Evolutionary conservation across 1,139 yeast genomes (phyloP), one percentile per base, ranked within the genome.

Genomic region (Geotrichum aggregatum): DNA sequence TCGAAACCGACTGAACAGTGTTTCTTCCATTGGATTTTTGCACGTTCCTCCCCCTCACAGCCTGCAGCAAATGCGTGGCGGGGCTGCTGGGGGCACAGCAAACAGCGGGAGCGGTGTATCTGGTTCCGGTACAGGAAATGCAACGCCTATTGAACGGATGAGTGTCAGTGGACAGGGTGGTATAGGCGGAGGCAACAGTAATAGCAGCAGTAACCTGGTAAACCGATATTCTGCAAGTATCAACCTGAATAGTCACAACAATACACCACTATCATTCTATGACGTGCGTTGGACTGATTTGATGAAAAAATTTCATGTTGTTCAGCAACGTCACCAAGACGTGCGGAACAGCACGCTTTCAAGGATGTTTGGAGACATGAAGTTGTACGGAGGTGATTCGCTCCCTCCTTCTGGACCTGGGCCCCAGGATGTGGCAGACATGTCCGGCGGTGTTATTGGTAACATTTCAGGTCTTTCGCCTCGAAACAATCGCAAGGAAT

Each of bases 1-100:
- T 58, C 84, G 84, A 58, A 87, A 85, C 64, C 75, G 99, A 56
- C 75, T 92, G 51, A 79, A 79, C 52, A 76, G 87, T 42, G 78
- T 79, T 41, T 71, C 77, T 14, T 66, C 72, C 3, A 68, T 72
- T 47, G 73, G 73, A 6, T 63, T 63, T 47, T 59, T 72, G 40
- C 70, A 69, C 50, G 52, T 64, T 10, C 68, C 66, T 3, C 46
- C 52, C 5, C 52, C 52, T 4, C 42, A 44, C 34, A 46, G 40
- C 19, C 36, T 44, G 2, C 54, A 47, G 28, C 50, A 48, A 34
- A 40, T 31, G 47, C 39, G 52, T 3, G 30, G 49, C 3, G 48
- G 46, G 1, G 31, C 16, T 2, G 21, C 26, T 41, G 42, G 47
- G n/a, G 26, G 28, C 46, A 36, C 43, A 19, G 31, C 39, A 19